Evolutionary conservation across 495 filamentous ascomycete genomes (phyloP), one percentile per base, ranked within the genome.

Genomic region (Articulospora tetracladia): DNA sequence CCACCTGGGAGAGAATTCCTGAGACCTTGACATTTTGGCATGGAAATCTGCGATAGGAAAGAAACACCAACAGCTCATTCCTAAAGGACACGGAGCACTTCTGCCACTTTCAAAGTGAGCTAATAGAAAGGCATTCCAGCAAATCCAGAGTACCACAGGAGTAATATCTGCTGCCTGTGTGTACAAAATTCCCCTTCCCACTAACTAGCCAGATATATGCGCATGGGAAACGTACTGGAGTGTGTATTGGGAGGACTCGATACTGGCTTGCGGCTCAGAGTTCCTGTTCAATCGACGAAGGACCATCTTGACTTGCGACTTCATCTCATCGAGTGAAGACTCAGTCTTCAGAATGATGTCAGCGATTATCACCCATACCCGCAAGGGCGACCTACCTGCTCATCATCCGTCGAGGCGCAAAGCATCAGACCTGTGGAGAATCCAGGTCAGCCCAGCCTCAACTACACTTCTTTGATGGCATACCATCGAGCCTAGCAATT

Each of bases 391-490:
- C 59, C 76, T 60, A 87, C 85, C 77, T 90, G 85, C 69, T 89
- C 87, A 73, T 96, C 91, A 73, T 98, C 94, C 51, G 97, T 91
- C 0, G 95, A 96, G 47, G 94, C 94, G 66, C 91, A 93, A 58
- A 98, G 83, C 81, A 96, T 90, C 58, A 98, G 79, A 79, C 95
- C 93, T 96, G 60, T 32, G 17, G 46, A 22, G 20, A 27, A 17
- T 23, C 23, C 1, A 27, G 55, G 26, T 64, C 49, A 73, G 64
- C 25, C 19, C 34, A 48, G 1, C n/a, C 23, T 10, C 23, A 22
- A 23, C 19, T 23, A 1, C 27, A 28, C 12, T 23, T n/a, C n/a
- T 22, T 55, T 1, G 39, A 25, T 44, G 57, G 61, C 80, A 61
- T 76, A 96, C 93, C 93, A 76, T 98, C 94, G 55, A 98, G 79